A percentile compares a stretch with the other conserved stretches of the same genome.
Evolutionary conservation across 108 stramenopile species (phyloP).

Genomic region (Fragilaria crotonensis): DNA sequence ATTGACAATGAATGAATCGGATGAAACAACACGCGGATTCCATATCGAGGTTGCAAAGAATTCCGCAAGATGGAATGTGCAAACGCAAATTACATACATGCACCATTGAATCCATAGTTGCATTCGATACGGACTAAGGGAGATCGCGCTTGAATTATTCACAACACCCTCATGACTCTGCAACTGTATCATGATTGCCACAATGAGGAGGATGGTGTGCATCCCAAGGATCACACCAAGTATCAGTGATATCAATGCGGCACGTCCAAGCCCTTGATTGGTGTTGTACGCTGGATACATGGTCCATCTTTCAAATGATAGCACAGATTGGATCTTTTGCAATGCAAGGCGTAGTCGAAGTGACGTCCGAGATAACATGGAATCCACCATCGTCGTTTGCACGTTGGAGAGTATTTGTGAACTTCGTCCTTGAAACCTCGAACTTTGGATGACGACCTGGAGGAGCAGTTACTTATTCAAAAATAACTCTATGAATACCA

Average conservation of each 20-base stretch:
- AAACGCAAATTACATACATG: constrained; percentile 53
- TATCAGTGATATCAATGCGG: constrained; percentile 32
- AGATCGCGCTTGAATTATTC: no score
- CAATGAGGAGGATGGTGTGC: constrained; percentile 21
- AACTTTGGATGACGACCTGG: no score
- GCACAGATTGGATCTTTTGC: constrained; percentile 35
- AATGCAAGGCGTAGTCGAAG: constrained; percentile 13
- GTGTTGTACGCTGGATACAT: constrained; percentile 45
- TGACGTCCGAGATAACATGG: no score
- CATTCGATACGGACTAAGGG: no score
- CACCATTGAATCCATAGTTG: constrained; percentile 69
- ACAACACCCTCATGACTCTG: no score
- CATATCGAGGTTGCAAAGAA: constrained; percentile 73
- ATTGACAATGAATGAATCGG: constrained; percentile 87
- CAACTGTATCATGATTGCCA: constrained; percentile 8
- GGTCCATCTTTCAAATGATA: constrained; percentile 54
- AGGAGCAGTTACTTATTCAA: no score
- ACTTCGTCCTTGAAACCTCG: no score
- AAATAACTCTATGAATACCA: no score
- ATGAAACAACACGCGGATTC: constrained; percentile 52
- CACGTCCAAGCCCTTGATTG: constrained; percentile 26
- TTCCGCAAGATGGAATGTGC: constrained; percentile 78
- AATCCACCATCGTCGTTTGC: no score
- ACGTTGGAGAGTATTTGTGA: no score
- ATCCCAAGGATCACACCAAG: constrained; percentile 43